Evolutionary conservation across 163 green algal species (phyloP).

Genomic region (Trebouxiophyceae sp.): DNA sequence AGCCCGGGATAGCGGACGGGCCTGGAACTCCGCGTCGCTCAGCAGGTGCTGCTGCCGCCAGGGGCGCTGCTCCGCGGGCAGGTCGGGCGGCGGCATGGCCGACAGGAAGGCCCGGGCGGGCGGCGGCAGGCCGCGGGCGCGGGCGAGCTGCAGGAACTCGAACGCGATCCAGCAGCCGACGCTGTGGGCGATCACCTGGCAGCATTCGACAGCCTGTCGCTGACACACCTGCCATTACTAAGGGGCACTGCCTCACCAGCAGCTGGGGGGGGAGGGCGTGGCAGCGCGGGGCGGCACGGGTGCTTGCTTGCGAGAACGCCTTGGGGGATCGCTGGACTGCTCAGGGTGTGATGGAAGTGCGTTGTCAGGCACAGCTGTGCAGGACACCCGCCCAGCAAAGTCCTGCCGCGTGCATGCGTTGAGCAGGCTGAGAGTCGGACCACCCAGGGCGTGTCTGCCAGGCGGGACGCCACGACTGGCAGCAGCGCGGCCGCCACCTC

Average conservation of each 20-base stretch:
- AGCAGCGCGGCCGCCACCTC: constrained; percentile 38
- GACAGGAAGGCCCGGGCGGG: constrained; percentile 58
- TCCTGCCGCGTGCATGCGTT: too few relatives aligned
- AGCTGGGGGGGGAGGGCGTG: too few relatives aligned
- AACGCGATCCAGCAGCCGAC: constrained; percentile 75
- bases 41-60: constrained; percentile 68
- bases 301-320: too few relatives aligned
- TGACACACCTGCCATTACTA: too few relatives aligned
- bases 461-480: constrained; percentile 34
- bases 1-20: too few relatives aligned
- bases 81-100: constrained; percentile 68
- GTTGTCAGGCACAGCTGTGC: too few relatives aligned
- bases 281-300: too few relatives aligned
- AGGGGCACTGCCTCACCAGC: too few relatives aligned
- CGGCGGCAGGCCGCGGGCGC: constrained; percentile 38
- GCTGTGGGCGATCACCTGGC: constrained; percentile 67
- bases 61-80: constrained; percentile 49
- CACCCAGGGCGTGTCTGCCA: constrained; percentile 33
- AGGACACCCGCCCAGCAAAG: too few relatives aligned
- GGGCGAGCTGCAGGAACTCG: constrained; percentile 50
- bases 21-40: constrained; percentile 65
- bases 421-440: constrained; percentile 11
- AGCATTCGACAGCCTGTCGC: not conserved
- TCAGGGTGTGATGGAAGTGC: too few relatives aligned
- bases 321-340: too few relatives aligned